phyloP scores from a whole-genome alignment of 371 early-diverging fungal genomes.

The Basidiobolus meristosporus region DNA sequence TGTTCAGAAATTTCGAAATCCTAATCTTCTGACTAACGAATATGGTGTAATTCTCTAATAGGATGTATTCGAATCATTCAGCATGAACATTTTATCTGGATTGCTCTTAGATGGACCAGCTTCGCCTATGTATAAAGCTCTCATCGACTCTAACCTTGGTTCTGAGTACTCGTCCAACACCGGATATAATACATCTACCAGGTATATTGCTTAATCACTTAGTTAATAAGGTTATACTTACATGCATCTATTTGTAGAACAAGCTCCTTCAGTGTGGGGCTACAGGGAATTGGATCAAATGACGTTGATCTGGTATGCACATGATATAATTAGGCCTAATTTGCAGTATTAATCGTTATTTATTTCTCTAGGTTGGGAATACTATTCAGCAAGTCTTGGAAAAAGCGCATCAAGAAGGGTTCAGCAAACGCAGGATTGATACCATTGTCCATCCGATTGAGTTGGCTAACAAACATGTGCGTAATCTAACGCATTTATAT shows the following conservation, averaged over 20 bases:
- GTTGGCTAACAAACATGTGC: constrained; percentile 70
- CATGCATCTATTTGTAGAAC: constrained; percentile 6
- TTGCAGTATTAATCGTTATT: neutral
- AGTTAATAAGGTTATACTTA: neutral
- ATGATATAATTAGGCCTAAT: neutral
- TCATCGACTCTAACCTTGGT: constrained; percentile 84
- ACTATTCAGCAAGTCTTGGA: constrained; percentile 49
- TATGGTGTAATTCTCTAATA: constrained; percentile 5
- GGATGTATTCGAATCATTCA: constrained; percentile 70
- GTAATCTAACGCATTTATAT: constrained; percentile 1
- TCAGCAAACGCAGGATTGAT: constrained; percentile 57
- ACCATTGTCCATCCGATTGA: constrained; percentile 80
- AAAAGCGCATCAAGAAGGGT: constrained; percentile 45
- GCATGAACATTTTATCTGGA: constrained; percentile 54
- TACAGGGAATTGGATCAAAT: constrained; percentile 36
- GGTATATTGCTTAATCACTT: constrained; percentile 8
- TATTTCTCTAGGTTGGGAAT: constrained; percentile 28
- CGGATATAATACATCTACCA: constrained; percentile 61
- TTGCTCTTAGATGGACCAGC: constrained; percentile 75
- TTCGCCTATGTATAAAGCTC: constrained; percentile 86
- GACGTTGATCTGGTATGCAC: constrained; percentile 26
- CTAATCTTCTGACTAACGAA: too few species aligned
- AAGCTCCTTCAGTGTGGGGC: constrained; percentile 38
- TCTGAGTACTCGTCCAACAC: constrained; percentile 79
- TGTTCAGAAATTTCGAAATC: neutral